Evolutionary conservation across 495 filamentous ascomycete species (phyloP).

Genomic region (Aspergillus cristatus): DNA sequence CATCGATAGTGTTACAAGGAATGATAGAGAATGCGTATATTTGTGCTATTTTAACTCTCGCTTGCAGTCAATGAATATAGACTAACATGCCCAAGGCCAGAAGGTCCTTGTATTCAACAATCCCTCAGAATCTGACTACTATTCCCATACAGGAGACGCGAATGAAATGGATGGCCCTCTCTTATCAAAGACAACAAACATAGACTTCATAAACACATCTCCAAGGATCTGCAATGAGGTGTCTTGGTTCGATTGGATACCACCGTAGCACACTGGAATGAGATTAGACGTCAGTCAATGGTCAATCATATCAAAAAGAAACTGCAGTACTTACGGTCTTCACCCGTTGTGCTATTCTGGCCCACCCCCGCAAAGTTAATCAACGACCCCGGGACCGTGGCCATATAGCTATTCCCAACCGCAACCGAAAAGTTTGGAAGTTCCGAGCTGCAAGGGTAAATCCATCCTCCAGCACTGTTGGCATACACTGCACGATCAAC

Average conservation of each 20-base stretch:
- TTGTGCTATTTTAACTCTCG: no score
- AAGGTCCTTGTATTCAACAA: no score
- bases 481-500: constrained; percentile 47
- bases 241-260: constrained; percentile 53
- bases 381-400: constrained; percentile 53
- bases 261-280: constrained; percentile 57
- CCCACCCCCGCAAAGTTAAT: constrained; percentile 58
- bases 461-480: constrained; percentile 46
- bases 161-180: constrained; percentile 37
- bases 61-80: no score
- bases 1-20: no score
- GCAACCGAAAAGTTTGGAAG: constrained; percentile 61
- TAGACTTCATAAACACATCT: constrained; percentile 69
- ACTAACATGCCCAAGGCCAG: no score
- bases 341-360: constrained; percentile 28
- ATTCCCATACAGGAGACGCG: constrained; percentile 13
- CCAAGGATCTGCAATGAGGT: constrained; percentile 62
- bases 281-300: constrained; percentile 25
- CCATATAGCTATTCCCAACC: constrained; percentile 50
- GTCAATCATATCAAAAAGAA: constrained; percentile 25
- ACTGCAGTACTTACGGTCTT: constrained; percentile 20
- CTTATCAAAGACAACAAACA: constrained; percentile 69
- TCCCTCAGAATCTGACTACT: no score
- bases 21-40: no score
- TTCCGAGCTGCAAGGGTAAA: constrained; percentile 51